Evolutionary conservation across 2,329 filamentous ascomycete genomes (phyloP), one percentile per base, ranked within the genome.

Genomic region (Diaporthe capsici): DNA sequence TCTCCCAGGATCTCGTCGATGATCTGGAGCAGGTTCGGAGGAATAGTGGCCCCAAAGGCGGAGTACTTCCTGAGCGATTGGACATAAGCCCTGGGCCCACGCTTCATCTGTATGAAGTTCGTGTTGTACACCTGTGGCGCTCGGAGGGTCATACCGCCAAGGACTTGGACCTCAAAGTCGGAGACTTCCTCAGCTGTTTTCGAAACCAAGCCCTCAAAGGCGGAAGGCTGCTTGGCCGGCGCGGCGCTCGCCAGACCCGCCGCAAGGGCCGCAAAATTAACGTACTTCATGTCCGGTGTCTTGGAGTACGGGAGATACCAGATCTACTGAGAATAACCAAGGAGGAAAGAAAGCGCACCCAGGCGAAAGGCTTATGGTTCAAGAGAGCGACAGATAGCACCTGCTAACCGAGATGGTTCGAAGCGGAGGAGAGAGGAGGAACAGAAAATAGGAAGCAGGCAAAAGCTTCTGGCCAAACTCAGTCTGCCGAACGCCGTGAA

Each of bases 91-190:
- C 85, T 81, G 4, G 84, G 82, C n/a, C 85, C 84, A 53, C 83
- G 80, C 34, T 80, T 79, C 31, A 79, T 55, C 79, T 82, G 79
- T 78, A 81, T 80, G 78, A 83, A 86, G 49, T 81, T 80, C 72
- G 81, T 79, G 73, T 87, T 86, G 42, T 82, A 81, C 4, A 86
- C 81, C 79, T 87, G 85, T 2, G 80, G 76, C 63, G 87, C 79
- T 73, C 82, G 82, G 76, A 87, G 85, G n/a, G 82, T 82, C 76
- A 82, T 80, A 13, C 85, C 85, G n/a, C 84, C 85, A 13, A 85
- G 78, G 1, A 81, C 83, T n/a, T 82, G 80, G 22, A 85, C 80
- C 65, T 83, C 79, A 74, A 84, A 80, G 63, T 80, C 78, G 47
- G 80, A 73, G 42, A 79, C 80, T 74, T 77, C 68, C 31, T 73